Conservation (phyloP, 78 protist species). For the Cavenderia fasciculata region DNA sequence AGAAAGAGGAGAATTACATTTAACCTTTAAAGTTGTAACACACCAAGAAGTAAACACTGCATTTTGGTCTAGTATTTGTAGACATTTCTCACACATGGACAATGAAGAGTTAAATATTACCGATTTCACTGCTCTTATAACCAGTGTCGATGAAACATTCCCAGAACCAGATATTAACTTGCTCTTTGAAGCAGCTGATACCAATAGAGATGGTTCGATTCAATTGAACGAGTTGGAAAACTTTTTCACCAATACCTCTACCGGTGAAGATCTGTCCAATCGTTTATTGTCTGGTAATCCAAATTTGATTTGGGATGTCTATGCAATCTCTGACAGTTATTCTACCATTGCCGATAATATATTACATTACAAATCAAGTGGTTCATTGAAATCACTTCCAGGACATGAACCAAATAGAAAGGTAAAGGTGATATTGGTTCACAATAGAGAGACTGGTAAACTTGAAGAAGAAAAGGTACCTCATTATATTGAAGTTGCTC, state of each 20-base stretch:
- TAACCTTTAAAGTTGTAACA: not conserved
- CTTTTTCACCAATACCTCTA: slow-evolving; percentile 9
- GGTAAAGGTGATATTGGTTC: slow-evolving; percentile 32
- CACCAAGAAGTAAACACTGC: slow-evolving; percentile 34
- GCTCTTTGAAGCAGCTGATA: slow-evolving; percentile 54
- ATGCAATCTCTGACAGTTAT: slow-evolving; percentile 40
- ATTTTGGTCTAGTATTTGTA: slow-evolving; percentile 44
- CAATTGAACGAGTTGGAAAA: slow-evolving; percentile 28
- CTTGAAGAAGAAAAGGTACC: slow-evolving; percentile 76
- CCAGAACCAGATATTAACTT: slow-evolving; percentile 47
- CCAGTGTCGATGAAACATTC: slow-evolving; percentile 10
- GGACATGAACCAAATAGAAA: not conserved
- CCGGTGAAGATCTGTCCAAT: slow-evolving; percentile 16
- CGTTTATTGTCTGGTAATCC: slow-evolving; percentile 27
- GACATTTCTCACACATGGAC: slow-evolving; percentile 57
- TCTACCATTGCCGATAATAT: slow-evolving; percentile 68
- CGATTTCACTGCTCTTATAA: slow-evolving; percentile 35
- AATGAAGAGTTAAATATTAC: slow-evolving; percentile 11
- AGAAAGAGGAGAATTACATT: slow-evolving; percentile 48
- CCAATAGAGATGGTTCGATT: slow-evolving; percentile 29
- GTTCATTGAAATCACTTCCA: not conserved
- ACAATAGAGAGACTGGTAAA: slow-evolving; percentile 70
- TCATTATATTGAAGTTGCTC: slow-evolving; percentile 64
- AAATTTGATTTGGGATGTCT: slow-evolving; percentile 56
- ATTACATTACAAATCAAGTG: slow-evolving; percentile 5